Evolutionary conservation across 2,329 filamentous ascomycete species (phyloP), one percentile per base, ranked within the genome.

Genomic region (Alternaria dauci): DNA sequence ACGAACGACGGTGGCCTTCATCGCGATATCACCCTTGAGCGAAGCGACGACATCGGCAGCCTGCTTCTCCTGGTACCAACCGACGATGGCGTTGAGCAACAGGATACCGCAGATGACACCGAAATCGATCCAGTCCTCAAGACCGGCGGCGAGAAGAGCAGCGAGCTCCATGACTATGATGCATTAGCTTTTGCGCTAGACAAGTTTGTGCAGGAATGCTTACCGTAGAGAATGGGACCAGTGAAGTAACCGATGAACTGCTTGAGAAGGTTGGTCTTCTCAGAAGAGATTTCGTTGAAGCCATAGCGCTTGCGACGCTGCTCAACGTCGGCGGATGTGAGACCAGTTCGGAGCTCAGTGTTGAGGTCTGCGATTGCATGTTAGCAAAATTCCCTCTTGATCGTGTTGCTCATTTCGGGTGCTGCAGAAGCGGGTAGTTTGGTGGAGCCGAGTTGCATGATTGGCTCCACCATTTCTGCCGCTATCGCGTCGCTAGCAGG

Each of bases 31-130:
- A 82, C 90, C 90, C 83, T 92, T 92, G 63, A 92, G 82, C 65
- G 83, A 87, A 58, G 89, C 89, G 72, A 72, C 66, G 62, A 71
- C 89, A 80, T 92, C 90, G 68, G 89, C 90, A 71, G 90, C 90
- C 80, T 92, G 89, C 83, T 92, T 92, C 81, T 92, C 90, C 79
- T 92, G 90, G 79, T 92, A 92, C 87, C 89, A 92, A 83, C 90
- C 90, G 78, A 92, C 90, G 66, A 89, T 81, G 67, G 90, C 90
- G 82, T 93, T 93, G 65, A 93, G 88, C 75, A 89, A 71, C 57
- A 93, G 82, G 79, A 93, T 92, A 83, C 86, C 90, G 71, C 89
- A 87, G 77, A 92, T 92, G 78, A 93, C 89, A 85, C 89, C 89
- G 69, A 92, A 78, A 86, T 93, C 90, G 67, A 73, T 85, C 89